Percentiles rank a stretch among this genome's conserved stretches.
Conservation (phyloP, 495 filamentous ascomycete genomes). For the Rusavskia elegans region DNA sequence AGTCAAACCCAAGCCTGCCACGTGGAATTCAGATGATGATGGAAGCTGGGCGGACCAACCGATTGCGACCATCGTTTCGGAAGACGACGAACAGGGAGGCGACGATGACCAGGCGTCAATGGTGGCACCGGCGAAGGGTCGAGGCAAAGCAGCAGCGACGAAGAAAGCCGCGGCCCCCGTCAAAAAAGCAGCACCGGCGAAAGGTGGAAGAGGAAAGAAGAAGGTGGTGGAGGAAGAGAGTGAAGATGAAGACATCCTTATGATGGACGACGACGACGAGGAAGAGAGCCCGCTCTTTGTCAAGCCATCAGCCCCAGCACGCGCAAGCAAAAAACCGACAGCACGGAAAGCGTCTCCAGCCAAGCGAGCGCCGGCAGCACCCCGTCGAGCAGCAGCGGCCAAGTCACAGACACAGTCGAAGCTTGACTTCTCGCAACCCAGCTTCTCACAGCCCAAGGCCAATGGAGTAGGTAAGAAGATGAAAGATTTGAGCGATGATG, state of each 20-base stretch:
- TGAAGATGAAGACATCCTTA: slow-evolving; percentile 46
- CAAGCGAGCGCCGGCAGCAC: slow-evolving; percentile 19
- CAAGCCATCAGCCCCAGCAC: slow-evolving; percentile 30
- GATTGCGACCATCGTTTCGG: slow-evolving; percentile 43
- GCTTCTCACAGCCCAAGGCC: slow-evolving; percentile 14
- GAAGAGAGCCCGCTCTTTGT: slow-evolving; percentile 46
- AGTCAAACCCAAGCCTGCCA: slow-evolving; percentile 58
- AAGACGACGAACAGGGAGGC: slow-evolving; percentile 29
- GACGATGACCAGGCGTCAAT: slow-evolving; percentile 23
- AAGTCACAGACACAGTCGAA: slow-evolving; percentile 43
- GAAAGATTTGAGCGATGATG: slow-evolving; percentile 40
- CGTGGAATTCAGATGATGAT: slow-evolving; percentile 76
- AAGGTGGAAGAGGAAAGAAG: slow-evolving; percentile 29
- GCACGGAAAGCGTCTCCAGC: slow-evolving; percentile 22
- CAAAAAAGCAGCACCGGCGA: slow-evolving; percentile 24
- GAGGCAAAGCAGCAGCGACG: slow-evolving; percentile 29
- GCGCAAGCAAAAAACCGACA: slow-evolving; percentile 21
- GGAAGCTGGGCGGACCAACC: slow-evolving; percentile 74
- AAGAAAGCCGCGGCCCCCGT: slow-evolving; percentile 22
- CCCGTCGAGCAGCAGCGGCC: slow-evolving; percentile 18
- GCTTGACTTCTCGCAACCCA: slow-evolving; percentile 50
- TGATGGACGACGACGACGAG: slow-evolving; percentile 42
- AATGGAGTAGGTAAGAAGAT: slow-evolving; percentile 27
- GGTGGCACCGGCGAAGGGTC: slow-evolving; percentile 24
- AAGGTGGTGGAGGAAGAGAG: slow-evolving; percentile 40